Evolutionary conservation across 495 filamentous ascomycete genomes (phyloP).

Genomic region (Aspergillus carlsbadensis): DNA sequence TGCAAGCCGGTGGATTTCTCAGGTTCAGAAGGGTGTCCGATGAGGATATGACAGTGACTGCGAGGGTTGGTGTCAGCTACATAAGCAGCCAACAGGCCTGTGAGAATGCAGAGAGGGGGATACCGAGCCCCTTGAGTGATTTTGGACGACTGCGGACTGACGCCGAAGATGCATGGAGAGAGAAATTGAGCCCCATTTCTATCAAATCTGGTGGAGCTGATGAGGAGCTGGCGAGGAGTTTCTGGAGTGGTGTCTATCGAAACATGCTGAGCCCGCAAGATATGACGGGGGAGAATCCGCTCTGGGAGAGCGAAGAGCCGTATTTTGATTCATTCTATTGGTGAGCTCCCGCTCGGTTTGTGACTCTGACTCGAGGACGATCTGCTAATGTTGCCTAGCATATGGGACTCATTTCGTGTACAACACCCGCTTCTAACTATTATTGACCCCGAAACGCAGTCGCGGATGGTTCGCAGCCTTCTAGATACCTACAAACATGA

Average conservation of each 20-base stretch:
- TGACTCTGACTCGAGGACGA: too few relatives aligned
- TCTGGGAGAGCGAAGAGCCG: conserved; percentile 67
- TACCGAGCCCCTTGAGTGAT: too few relatives aligned
- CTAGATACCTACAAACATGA: conserved; percentile 71
- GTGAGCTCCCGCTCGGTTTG: too few relatives aligned
- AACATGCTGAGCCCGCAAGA: conserved; percentile 72
- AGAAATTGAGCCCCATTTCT: conserved; percentile 52
- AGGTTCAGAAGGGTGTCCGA: conserved; percentile 54
- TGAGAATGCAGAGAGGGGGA: conserved; percentile 57
- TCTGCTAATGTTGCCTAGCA: conserved; percentile 23
- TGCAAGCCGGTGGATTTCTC: conserved; percentile 67
- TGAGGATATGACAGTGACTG: conserved; percentile 45
- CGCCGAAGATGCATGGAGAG: conserved; percentile 47
- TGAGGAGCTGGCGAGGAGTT: conserved; percentile 49
- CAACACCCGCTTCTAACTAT: conserved; percentile 66
- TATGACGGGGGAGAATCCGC: conserved; percentile 71
- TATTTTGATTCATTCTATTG: conserved; percentile 58
- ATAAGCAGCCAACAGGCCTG: conserved; percentile 66
- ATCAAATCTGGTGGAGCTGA: too few relatives aligned
- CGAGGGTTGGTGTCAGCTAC: conserved; percentile 70
- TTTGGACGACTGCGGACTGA: too few relatives aligned
- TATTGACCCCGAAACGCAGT: conserved; percentile 59
- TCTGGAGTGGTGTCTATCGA: conserved; percentile 53
- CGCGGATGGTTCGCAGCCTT: conserved; percentile 64
- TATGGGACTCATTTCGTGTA: conserved; percentile 65